A percentile compares a stretch with the other conserved stretches of the same genome.
phyloP scores from a whole-genome alignment of 306 rosid genomes.

The Rosa lucieae region DNA sequence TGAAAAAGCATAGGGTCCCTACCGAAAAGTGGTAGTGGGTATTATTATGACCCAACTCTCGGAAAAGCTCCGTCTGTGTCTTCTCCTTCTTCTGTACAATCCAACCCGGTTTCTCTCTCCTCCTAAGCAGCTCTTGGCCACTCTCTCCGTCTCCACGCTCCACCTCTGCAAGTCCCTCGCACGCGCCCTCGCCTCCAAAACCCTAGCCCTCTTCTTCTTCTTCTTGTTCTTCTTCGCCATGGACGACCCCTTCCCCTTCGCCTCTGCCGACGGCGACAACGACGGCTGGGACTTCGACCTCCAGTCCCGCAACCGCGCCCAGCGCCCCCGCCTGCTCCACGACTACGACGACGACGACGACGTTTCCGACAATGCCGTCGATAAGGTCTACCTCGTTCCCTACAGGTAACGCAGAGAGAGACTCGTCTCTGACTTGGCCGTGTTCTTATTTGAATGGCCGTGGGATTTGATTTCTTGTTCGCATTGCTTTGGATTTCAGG shows the following conservation, averaged over 20 bases:
- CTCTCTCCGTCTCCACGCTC: slow-evolving; percentile 47
- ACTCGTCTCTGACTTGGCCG: too few species aligned
- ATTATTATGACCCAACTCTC: slow-evolving; percentile 53
- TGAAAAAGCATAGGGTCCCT: too few species aligned
- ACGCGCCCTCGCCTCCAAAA: slow-evolving; percentile 51
- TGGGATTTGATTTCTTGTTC: not conserved
- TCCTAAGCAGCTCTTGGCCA: slow-evolving; percentile 20
- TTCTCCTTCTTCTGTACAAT: slow-evolving; percentile 18
- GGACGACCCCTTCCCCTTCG: slow-evolving; percentile 43
- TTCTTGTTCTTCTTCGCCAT: slow-evolving; percentile 39
- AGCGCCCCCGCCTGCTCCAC: slow-evolving; percentile 52
- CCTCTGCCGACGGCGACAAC: slow-evolving; percentile 23
- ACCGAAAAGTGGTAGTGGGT: too few species aligned
- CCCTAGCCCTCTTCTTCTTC: slow-evolving; percentile 48
- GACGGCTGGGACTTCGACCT: slow-evolving; percentile 51
- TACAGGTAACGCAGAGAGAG: slow-evolving; percentile 39
- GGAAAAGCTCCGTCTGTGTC: slow-evolving; percentile 51
- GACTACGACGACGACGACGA: slow-evolving; percentile 36
- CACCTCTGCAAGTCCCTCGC: slow-evolving; percentile 60
- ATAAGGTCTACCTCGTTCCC: slow-evolving; percentile 62
- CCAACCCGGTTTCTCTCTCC: slow-evolving; percentile 63
- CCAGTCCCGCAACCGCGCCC: slow-evolving; percentile 36
- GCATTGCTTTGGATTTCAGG: slow-evolving; percentile 42
- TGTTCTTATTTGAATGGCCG: not conserved
- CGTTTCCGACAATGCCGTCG: slow-evolving; percentile 17